Conservation (phyloP, 345 rosid genomes). For the Boechera stricta region DNA sequence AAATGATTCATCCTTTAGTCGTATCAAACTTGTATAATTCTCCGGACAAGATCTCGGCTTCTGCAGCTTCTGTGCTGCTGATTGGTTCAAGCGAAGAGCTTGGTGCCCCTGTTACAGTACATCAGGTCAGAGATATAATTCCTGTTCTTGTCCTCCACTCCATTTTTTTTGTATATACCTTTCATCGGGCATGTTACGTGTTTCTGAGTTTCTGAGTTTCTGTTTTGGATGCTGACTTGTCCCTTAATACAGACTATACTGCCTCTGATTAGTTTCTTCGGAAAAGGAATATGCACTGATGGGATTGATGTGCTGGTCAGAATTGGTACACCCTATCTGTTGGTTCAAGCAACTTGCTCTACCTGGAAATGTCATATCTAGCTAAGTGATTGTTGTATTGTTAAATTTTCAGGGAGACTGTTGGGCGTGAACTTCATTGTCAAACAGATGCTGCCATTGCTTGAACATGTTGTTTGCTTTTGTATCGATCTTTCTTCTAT, state of each 20-base stretch:
- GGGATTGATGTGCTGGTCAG: constrained; percentile 92
- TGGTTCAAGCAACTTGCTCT: constrained; percentile 43
- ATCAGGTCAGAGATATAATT: constrained; percentile 65
- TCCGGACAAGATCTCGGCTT: constrained; percentile 79
- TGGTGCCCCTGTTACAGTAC: constrained; percentile 82
- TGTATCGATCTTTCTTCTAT: constrained; percentile 61
- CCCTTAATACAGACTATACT: constrained; percentile 69
- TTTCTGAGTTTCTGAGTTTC: constrained; percentile 31
- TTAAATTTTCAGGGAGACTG: constrained; percentile 72
- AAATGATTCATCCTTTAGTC: constrained; percentile 73
- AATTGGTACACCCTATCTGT: constrained; percentile 73
- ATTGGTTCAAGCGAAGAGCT: constrained; percentile 95
- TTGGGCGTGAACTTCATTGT: constrained; percentile 74
- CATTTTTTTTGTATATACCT: constrained; percentile 14
- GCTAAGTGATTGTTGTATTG: constrained; percentile 36
- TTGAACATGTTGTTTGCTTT: constrained; percentile 71
- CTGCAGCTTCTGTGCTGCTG: constrained; percentile 90
- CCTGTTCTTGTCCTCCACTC: constrained; percentile 26
- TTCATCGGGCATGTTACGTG: constrained; percentile 3
- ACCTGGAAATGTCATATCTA: constrained; percentile 32
- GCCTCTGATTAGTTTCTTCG: constrained; percentile 91
- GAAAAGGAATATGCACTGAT: constrained; percentile 86
- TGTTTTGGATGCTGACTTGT: constrained; percentile 40
- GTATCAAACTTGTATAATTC: constrained; percentile 76
- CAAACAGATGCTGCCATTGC: constrained; percentile 87